Conservation (phyloP, 1,139 yeast genomes). For the Hansenula sp. region DNA sequence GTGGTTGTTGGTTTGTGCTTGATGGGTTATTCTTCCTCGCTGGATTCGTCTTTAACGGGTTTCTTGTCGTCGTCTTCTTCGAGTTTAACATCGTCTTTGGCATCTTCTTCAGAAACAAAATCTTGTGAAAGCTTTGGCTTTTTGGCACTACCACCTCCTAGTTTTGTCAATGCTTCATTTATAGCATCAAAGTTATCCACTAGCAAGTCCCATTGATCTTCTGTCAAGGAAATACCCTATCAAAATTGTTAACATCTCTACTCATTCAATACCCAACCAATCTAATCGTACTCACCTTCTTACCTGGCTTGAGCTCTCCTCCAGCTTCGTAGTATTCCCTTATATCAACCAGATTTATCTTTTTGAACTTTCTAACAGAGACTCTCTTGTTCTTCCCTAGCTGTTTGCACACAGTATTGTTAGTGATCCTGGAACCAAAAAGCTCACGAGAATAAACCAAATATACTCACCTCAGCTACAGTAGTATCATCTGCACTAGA, state of each 20-base stretch:
- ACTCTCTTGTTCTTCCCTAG: conserved; percentile 68
- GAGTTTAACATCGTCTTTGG: conserved; percentile 1
- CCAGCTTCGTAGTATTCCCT: conserved; percentile 74
- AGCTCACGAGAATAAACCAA: too few relatives aligned
- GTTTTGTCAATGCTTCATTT: conserved; percentile 49
- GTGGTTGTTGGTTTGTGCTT: too few relatives aligned
- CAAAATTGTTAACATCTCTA: neutral
- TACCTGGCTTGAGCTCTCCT: conserved; percentile 68
- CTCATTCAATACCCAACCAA: neutral
- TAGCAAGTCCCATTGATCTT: conserved; percentile 60
- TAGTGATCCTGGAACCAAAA: neutral
- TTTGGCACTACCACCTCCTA: conserved; percentile 30
- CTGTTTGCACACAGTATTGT: conserved; percentile 30
- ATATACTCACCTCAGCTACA: conserved; percentile 9
- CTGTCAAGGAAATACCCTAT: conserved; percentile 70
- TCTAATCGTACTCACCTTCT: conserved; percentile 38
- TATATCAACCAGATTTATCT: conserved; percentile 64
- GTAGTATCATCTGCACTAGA: neutral
- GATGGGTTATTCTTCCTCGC: neutral
- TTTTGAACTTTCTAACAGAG: conserved; percentile 66
- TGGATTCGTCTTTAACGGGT: conserved; percentile 1
- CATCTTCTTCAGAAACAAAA: neutral
- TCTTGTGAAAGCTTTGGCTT: conserved; percentile 4
- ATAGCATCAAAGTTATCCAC: conserved; percentile 51
- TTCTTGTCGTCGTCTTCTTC: conserved; percentile 1